Evolutionary conservation across 1,284 basidiomycete species (phyloP).

Genomic region (Chalciporus piperatoides): DNA sequence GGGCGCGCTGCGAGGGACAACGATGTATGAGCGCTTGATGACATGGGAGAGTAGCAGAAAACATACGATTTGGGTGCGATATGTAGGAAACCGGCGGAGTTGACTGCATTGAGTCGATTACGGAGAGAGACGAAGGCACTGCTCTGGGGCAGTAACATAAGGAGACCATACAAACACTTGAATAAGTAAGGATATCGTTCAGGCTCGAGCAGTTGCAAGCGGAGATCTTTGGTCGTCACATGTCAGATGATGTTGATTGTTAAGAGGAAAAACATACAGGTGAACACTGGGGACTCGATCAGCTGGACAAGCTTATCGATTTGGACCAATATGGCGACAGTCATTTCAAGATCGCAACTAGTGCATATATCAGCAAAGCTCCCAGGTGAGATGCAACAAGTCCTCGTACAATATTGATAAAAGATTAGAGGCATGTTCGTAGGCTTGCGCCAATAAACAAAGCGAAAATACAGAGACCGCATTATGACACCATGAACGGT

Average conservation of each 20-base stretch:
- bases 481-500: conserved; percentile 98
- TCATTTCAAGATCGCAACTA: conserved; percentile 95
- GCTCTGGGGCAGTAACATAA: conserved; percentile 98
- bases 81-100: conserved; percentile 90
- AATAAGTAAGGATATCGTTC: conserved; percentile 95
- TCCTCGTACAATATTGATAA: conserved; percentile 87
- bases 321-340: conserved; percentile 91
- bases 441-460: conserved; percentile 95
- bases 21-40: background rate
- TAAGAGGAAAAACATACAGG: conserved; percentile 56
- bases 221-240: conserved; percentile 62
- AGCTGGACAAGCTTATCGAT: conserved; percentile 98
- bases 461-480: conserved; percentile 95
- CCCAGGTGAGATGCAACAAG: background rate
- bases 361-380: conserved; percentile 6
- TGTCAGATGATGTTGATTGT: conserved; percentile 4
- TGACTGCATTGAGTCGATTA: conserved; percentile 92
- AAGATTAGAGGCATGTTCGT: conserved; percentile 97
- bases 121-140: conserved; percentile 94
- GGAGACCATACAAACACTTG: conserved; percentile 95
- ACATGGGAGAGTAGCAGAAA: background rate
- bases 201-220: conserved; percentile 94
- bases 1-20: conserved; percentile 27
- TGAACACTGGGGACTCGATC: conserved; percentile 98
- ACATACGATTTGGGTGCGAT: conserved; percentile 78